phyloP scores from a whole-genome alignment of 176 grass and related monocot species.

The Typha latifolia region DNA sequence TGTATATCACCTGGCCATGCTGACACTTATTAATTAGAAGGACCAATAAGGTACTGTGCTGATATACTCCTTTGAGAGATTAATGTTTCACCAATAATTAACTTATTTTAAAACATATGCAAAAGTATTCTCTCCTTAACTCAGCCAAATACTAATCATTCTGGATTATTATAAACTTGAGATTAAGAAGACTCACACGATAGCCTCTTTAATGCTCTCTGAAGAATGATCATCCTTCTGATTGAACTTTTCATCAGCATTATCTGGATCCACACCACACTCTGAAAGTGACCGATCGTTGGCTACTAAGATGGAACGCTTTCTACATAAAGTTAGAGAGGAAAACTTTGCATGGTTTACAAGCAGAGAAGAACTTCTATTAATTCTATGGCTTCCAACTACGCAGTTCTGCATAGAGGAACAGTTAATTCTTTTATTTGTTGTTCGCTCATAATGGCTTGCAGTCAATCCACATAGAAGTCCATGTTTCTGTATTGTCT shows the following conservation, averaged over 20 bases:
- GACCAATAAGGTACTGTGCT: too few relatives aligned
- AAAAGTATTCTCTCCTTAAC: not conserved
- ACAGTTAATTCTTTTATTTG: slow-evolving; percentile 17
- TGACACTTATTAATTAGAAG: too few relatives aligned
- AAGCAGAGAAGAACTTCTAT: not conserved
- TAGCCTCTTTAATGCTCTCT: slow-evolving; percentile 9
- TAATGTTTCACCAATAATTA: not conserved
- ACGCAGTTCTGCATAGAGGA: slow-evolving; percentile 6
- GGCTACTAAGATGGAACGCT: slow-evolving; percentile 15
- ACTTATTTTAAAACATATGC: not conserved
- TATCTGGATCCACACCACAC: slow-evolving; percentile 15
- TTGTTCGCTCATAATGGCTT: not conserved
- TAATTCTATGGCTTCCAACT: not conserved
- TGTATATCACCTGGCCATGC: too few relatives aligned
- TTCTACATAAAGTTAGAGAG: slow-evolving; percentile 17
- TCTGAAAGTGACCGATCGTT: slow-evolving; percentile 35
- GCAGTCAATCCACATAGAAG: slow-evolving; percentile 2
- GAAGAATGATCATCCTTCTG: slow-evolving; percentile 24
- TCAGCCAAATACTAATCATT: not conserved
- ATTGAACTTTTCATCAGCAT: slow-evolving; percentile 10
- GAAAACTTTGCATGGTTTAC: slow-evolving; percentile 8
- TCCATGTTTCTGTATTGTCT: slow-evolving; percentile 16
- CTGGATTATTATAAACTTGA: not conserved
- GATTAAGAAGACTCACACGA: slow-evolving; percentile 24
- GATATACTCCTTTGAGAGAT: not conserved